Percentiles rank a stretch among this genome's conserved stretches.
phyloP scores from a whole-genome alignment of 441 rosid genomes.

The Mallotus repandus region DNA sequence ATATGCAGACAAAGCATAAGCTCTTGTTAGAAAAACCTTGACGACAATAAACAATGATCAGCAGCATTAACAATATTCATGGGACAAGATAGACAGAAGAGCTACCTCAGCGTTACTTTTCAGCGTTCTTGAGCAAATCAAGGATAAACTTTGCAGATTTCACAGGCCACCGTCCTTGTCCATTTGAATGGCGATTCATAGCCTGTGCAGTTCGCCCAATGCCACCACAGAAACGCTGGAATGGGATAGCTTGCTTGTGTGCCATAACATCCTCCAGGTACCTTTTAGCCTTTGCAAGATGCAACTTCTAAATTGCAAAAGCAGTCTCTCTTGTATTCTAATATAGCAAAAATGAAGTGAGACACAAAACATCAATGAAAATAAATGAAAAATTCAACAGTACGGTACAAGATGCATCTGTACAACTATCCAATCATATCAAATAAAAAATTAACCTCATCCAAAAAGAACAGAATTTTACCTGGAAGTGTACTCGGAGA shows the following conservation, averaged over 20 bases:
- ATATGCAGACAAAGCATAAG: background rate
- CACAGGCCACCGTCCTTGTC: constrained; percentile 96
- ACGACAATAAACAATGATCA: background rate
- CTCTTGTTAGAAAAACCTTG: background rate
- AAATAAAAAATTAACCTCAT: background rate
- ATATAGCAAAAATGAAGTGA: background rate
- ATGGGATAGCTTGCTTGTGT: constrained; percentile 98
- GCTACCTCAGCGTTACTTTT: constrained; percentile 90
- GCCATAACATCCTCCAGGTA: constrained; percentile 93
- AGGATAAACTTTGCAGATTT: constrained; percentile 85
- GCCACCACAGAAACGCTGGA: constrained; percentile 88
- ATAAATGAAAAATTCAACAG: background rate
- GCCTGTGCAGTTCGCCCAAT: constrained; percentile 99
- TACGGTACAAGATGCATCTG: background rate
- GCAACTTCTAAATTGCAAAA: constrained; percentile 63
- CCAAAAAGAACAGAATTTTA: constrained; percentile 29
- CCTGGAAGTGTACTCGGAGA: constrained; percentile 77
- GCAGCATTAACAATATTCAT: background rate
- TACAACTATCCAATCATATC: background rate
- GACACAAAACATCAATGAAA: background rate
- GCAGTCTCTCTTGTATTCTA: constrained; percentile 98
- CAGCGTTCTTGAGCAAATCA: constrained; percentile 92
- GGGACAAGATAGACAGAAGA: background rate
- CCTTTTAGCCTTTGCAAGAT: constrained; percentile 82
- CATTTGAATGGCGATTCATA: constrained; percentile 90